Percentiles rank a stretch among this genome's conserved stretches.
Conservation (phyloP, 1,284 basidiomycete genomes). For the Phellinidium pouzarii region DNA sequence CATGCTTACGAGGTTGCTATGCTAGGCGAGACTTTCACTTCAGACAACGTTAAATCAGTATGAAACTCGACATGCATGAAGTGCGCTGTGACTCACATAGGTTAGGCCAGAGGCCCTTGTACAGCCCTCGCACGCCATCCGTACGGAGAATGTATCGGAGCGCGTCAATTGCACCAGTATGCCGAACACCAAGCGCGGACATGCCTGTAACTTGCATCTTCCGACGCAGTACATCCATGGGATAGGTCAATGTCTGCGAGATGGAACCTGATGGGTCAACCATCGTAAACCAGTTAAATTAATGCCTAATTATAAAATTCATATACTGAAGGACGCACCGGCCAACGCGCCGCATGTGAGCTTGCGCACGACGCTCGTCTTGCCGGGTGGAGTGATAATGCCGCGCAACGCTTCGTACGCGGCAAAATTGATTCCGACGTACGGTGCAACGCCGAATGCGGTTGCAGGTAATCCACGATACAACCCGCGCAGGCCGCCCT, state of each 20-base stretch:
- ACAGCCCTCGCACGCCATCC: constrained; percentile 74
- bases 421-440: constrained; percentile 83
- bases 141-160: constrained; percentile 59
- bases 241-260: constrained; percentile 92
- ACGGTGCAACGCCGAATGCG: constrained; percentile 88
- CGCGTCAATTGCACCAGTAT: constrained; percentile 76
- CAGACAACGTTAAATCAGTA: constrained; percentile 8
- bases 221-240: constrained; percentile 88
- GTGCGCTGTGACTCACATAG: constrained; percentile 53
- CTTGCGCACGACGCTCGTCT: constrained; percentile 56
- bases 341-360: constrained; percentile 72
- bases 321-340: background rate
- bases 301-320: background rate
- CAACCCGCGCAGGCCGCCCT: constrained; percentile 81
- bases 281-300: background rate
- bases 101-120: constrained; percentile 90
- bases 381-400: constrained; percentile 70
- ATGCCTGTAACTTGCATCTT: constrained; percentile 96
- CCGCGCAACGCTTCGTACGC: constrained; percentile 71
- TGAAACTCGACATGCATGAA: background rate
- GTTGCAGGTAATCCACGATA: constrained; percentile 89
- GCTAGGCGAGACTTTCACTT: constrained; percentile 87
- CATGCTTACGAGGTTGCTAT: constrained; percentile 66
- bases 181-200: constrained; percentile 57
- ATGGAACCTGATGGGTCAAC: constrained; percentile 50